Conservation (phyloP, 306 rosid genomes). For the Prunus persica region DNA sequence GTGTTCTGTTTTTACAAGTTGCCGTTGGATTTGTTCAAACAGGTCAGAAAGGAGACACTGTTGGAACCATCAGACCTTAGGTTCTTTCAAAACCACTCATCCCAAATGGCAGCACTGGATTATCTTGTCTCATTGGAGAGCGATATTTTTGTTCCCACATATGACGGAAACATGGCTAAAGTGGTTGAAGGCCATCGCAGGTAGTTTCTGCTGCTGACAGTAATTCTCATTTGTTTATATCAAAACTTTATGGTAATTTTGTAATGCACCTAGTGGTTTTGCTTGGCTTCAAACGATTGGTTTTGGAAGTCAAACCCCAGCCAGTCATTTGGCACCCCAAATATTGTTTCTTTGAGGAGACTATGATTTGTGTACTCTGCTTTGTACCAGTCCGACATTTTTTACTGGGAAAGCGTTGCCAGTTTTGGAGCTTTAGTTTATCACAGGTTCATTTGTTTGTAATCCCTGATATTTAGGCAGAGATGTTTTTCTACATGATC, state of each 20-base stretch:
- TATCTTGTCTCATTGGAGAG: slow-evolving; percentile 95
- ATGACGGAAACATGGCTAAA: slow-evolving; percentile 99
- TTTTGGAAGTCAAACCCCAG: neutral
- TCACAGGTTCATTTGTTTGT: neutral
- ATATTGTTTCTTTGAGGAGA: neutral
- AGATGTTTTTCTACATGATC: neutral
- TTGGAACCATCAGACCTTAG: slow-evolving; percentile 77
- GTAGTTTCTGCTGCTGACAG: slow-evolving; percentile 33
- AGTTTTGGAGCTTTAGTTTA: neutral
- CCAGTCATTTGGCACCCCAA: neutral
- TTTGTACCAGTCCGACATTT: neutral
- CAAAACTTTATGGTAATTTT: neutral
- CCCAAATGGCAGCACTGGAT: slow-evolving; percentile 99
- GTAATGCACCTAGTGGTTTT: neutral
- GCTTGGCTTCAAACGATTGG: neutral
- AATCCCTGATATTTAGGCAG: neutral
- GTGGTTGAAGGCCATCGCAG: slow-evolving; percentile 99
- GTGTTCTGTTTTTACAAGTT: slow-evolving; percentile 9
- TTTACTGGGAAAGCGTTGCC: neutral
- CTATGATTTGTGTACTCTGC: neutral
- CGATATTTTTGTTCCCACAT: slow-evolving; percentile 94
- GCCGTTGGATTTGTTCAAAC: slow-evolving; percentile 31
- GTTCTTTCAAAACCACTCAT: slow-evolving; percentile 92
- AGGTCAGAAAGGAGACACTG: slow-evolving; percentile 95
- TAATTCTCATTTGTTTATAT: neutral